These are phyloP conservation scores for Tolypocladium amazonense DNA, from an alignment of 2,329 filamentous ascomycete species.

Conservation along the genomic window DNA sequence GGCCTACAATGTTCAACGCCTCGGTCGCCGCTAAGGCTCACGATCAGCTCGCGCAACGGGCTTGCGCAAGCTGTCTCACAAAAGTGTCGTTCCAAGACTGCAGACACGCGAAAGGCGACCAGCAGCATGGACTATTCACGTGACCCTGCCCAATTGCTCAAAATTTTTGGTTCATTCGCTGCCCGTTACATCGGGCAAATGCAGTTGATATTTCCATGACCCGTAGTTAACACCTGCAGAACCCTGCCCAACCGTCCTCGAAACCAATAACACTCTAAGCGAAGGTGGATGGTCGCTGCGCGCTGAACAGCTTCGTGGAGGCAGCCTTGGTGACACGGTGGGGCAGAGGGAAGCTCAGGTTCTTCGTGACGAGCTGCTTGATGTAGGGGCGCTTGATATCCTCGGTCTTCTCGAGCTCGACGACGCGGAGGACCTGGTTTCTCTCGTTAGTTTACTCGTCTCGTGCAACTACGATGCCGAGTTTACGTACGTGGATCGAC, in stretches of 20 bases:
- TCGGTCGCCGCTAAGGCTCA: neutral
- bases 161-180: conserved; percentile 32
- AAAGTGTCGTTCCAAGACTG: neutral
- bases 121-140: neutral
- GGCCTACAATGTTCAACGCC: neutral
- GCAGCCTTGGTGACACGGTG: conserved; percentile 81
- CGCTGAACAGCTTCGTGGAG: conserved; percentile 86
- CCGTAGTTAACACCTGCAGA: conserved; percentile 51
- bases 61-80: neutral
- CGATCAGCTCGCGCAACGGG: too few relatives aligned
- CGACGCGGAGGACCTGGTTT: conserved; percentile 85
- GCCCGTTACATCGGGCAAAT: conserved; percentile 41
- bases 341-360: conserved; percentile 96
- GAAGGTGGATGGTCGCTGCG: conserved; percentile 93
- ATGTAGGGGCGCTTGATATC: conserved; percentile 98
- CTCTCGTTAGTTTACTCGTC: conserved; percentile 4
- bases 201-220: conserved; percentile 49
- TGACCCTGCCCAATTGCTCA: neutral
- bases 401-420: conserved; percentile 90
- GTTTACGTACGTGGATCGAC: conserved; percentile 82
- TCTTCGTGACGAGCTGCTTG: conserved; percentile 93
- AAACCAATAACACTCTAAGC: conserved; percentile 63
- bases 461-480: neutral
- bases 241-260: conserved; percentile 39
- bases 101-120: neutral